Evolutionary conservation across 139 green algal genomes (phyloP), one percentile per base, ranked within the genome.

Genomic region (Closterium sp.): DNA sequence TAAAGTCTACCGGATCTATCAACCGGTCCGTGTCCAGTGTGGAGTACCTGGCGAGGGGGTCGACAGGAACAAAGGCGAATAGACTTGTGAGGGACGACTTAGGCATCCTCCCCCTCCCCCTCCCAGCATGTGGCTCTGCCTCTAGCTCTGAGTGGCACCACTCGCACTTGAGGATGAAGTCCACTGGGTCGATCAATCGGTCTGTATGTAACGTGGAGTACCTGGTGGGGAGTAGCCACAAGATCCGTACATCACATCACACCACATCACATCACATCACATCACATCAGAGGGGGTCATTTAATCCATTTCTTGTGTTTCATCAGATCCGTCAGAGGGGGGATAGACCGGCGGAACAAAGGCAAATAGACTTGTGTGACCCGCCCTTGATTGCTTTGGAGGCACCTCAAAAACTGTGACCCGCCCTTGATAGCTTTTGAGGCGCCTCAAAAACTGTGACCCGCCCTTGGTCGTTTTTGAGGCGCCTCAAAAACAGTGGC

Each of bases 141-240:
- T 87, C 25, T 19, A 94, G 89, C 89, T 94, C 91, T 6, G 34
- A 25, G 28, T 87, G 3, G 33, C 91, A 94, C 21, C 36, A 19
- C 28, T 93, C 91, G 86, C 91, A 94, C 8, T 94, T 34, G 64
- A 93, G 85, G 7, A 34, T 33, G 33, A 90, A 31, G 33, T 84
- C 87, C 25, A 32, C 28, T 7, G 76, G 34, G 84, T 92, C 38
- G 34, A 94, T 88, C 31, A 94, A 89, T 21, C 91, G 64, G 28
- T 30, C 10, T 66, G 89, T 34, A n/a, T 94, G 89, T 12, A 94
- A n/a, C 7, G 91, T 89, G n/a, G 91, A 90, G 55, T 93, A 94
- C 34, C 91, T 94, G 88, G n/a, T n/a, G n/a, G n/a, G n/a, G n/a
- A n/a, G n/a, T n/a, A n/a, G n/a, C n/a, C n/a, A n/a, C n/a, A n/a